phyloP scores from a whole-genome alignment of 176 grass and related monocot genomes.

The Oryza coarctata region DNA sequence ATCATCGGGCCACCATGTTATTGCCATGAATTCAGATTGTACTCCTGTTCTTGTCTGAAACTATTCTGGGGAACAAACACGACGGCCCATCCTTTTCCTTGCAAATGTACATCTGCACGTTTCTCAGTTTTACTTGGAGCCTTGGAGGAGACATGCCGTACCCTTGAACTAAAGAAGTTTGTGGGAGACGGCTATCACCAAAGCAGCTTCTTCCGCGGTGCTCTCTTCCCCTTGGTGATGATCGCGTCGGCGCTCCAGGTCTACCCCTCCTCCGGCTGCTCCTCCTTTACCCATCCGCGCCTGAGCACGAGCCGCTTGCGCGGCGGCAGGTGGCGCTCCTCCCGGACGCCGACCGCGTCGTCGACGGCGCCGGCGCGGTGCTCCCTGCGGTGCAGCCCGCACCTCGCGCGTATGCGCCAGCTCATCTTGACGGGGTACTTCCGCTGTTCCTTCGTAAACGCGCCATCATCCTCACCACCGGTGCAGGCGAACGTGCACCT shows the following conservation, averaged over 20 bases:
- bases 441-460: not conserved
- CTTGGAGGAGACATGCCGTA: no score
- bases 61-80: not conserved
- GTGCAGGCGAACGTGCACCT: not conserved
- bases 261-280: not conserved
- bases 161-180: no score
- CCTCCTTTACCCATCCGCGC: not conserved
- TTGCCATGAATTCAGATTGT: not conserved
- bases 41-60: not conserved
- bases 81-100: no score
- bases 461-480: not conserved
- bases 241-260: not conserved
- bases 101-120: no score
- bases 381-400: not conserved
- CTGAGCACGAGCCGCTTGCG: slow-evolving; percentile 30
- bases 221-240: slow-evolving; percentile 9
- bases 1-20: not conserved
- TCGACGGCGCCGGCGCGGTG: not conserved
- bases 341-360: not conserved
- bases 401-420: slow-evolving; percentile 12
- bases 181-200: no score
- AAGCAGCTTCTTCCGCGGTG: slow-evolving; percentile 8
- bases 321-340: slow-evolving; percentile 24
- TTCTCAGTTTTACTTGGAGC: no score
- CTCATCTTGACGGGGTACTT: slow-evolving; percentile 20